phyloP scores from a whole-genome alignment of 176 grass and related monocot genomes.

The Rhynchospora breviuscula region DNA sequence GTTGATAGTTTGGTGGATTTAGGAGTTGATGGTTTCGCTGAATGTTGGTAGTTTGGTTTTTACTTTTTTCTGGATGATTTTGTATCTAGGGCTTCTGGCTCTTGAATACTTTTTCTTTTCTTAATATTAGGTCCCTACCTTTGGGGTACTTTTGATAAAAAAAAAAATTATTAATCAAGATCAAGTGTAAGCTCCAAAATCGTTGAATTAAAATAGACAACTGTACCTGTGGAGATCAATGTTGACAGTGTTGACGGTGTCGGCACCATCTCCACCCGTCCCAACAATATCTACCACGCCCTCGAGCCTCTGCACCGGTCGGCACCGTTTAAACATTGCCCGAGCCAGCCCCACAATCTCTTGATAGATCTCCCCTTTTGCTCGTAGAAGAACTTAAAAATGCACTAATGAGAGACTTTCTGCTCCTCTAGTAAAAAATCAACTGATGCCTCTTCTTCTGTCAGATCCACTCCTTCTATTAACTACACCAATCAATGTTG shows the following conservation, averaged over 20 bases:
- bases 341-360: conserved; percentile 93
- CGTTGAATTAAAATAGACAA: not conserved
- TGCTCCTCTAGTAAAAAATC: conserved; percentile 51
- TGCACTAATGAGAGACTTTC: conserved; percentile 72
- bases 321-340: conserved; percentile 64
- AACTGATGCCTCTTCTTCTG: conserved; percentile 26
- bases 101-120: too few species aligned
- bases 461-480: too few species aligned
- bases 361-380: conserved; percentile 93
- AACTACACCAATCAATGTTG: too few species aligned
- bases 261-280: conserved; percentile 74
- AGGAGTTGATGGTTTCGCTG: too few species aligned
- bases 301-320: conserved; percentile 52
- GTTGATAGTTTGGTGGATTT: too few species aligned
- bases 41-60: too few species aligned
- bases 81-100: too few species aligned
- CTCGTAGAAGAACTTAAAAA: conserved; percentile 86
- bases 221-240: too few species aligned
- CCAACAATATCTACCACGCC: conserved; percentile 84
- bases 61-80: too few species aligned
- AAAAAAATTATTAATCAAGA: not conserved
- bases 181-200: not conserved
- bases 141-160: too few species aligned
- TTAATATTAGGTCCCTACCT: too few species aligned
- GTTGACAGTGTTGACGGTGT: not conserved